Conservation (phyloP, 164 flowering plant genomes). For the Vitis labrusca region DNA sequence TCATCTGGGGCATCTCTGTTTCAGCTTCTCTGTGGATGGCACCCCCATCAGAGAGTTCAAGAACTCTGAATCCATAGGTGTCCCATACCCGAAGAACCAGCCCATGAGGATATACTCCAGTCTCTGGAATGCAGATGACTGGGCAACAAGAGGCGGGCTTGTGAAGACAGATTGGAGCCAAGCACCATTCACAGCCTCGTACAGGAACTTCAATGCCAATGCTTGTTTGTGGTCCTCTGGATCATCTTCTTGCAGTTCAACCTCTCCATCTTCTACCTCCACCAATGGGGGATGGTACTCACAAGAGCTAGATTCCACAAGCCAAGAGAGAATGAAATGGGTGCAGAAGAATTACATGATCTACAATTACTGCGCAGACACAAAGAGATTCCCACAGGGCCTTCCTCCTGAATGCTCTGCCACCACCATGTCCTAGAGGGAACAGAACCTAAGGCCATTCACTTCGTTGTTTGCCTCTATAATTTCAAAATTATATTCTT, state of each 20-base stretch:
- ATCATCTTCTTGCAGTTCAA: too few species aligned
- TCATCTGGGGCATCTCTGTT: not conserved
- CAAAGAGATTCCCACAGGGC: too few species aligned
- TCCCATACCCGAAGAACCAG: constrained; percentile 4
- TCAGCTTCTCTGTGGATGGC: not conserved
- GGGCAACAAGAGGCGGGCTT: not conserved
- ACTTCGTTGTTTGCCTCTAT: too few species aligned
- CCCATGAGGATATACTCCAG: constrained; percentile 7
- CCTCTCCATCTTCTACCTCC: too few species aligned
- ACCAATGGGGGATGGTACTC: not conserved
- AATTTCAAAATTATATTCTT: too few species aligned
- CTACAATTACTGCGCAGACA: constrained; percentile 5
- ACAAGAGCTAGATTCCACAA: constrained; percentile 1
- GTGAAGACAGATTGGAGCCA: too few species aligned
- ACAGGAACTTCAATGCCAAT: not conserved
- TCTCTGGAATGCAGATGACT: not conserved
- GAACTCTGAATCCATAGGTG: constrained; percentile 3
- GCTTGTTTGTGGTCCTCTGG: not conserved
- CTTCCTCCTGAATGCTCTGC: too few species aligned
- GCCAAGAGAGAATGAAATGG: not conserved
- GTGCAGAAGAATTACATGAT: not conserved
- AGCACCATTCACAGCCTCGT: not conserved
- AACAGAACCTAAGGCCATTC: too few species aligned
- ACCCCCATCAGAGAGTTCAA: constrained; percentile 8
- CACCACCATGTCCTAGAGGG: too few species aligned